These are phyloP conservation scores for Aspergillus ustus DNA, from an alignment of 2,329 filamentous ascomycete species.

Conservation along the genomic window DNA sequence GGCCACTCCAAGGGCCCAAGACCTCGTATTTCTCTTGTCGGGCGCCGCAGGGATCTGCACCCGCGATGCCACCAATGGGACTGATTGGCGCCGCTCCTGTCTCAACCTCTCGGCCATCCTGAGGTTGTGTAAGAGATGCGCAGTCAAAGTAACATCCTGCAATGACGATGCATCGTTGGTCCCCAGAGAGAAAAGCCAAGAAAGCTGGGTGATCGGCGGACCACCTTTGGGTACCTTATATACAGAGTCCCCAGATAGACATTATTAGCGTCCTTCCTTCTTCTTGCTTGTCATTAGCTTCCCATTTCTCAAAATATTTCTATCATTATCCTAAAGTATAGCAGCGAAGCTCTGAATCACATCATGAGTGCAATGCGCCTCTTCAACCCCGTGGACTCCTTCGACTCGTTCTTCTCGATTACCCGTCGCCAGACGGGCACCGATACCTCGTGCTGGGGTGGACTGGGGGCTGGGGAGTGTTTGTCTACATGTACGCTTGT, in stretches of 20 bases:
- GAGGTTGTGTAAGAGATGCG: not conserved
- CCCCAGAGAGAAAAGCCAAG: not conserved
- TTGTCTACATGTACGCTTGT: slow-evolving; percentile 7
- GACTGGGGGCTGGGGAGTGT: slow-evolving; percentile 4
- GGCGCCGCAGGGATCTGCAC: slow-evolving; percentile 2
- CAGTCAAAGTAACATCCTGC: not conserved
- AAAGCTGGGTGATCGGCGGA: not conserved
- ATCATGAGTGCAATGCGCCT: slow-evolving; percentile 1
- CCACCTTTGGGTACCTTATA: no score
- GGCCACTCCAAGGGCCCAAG: not conserved
- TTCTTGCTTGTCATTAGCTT: not conserved
- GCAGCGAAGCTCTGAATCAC: not conserved
- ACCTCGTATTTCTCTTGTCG: slow-evolving; percentile 5
- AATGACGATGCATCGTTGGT: not conserved
- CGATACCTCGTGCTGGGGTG: slow-evolving; percentile 1
- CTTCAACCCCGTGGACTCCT: slow-evolving; percentile 8
- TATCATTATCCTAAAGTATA: not conserved
- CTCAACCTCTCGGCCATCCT: not conserved
- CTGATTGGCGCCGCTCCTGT: not conserved
- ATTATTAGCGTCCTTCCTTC: not conserved
- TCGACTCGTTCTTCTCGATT: not conserved
- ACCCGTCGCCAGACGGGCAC: slow-evolving; percentile 6
- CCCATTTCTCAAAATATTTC: not conserved
- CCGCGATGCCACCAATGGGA: not conserved
- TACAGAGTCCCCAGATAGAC: not conserved